A percentile compares a stretch with the other conserved stretches of the same genome.
These are phyloP conservation scores for Xerophyta viscosa DNA, from an alignment of 106 monocot genomes.

Conservation along the genomic window DNA sequence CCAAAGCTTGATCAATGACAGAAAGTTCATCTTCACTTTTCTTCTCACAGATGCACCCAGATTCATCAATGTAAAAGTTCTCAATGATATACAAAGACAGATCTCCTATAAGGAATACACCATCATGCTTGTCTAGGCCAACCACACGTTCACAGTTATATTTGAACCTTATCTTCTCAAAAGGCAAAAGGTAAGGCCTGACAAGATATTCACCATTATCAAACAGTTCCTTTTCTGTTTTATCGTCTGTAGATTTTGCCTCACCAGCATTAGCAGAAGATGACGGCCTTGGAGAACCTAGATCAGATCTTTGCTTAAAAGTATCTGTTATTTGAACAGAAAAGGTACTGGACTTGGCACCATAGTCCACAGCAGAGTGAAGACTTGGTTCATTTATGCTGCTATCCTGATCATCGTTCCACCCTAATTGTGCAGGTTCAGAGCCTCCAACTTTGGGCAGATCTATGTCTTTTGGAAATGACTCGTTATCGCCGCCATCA, in stretches of 20 bases:
- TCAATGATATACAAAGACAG: slow-evolving; percentile 89
- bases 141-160: slow-evolving; percentile 99
- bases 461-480: slow-evolving; percentile 40
- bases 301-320: slow-evolving; percentile 52
- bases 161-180: slow-evolving; percentile 77
- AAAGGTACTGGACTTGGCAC: slow-evolving; percentile 50
- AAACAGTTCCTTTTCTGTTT: slow-evolving; percentile 67
- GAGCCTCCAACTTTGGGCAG: slow-evolving; percentile 45
- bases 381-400: slow-evolving; percentile 81
- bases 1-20: slow-evolving; percentile 95
- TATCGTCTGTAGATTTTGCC: slow-evolving; percentile 44
- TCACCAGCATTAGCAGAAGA: slow-evolving; percentile 46
- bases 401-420: slow-evolving; percentile 80
- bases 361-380: slow-evolving; percentile 74
- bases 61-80: slow-evolving; percentile 94
- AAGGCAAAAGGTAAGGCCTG: slow-evolving; percentile 88
- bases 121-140: slow-evolving; percentile 97
- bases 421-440: slow-evolving; percentile 34
- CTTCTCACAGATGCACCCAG: slow-evolving; percentile 92
- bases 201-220: slow-evolving; percentile 99
- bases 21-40: slow-evolving; percentile 79
- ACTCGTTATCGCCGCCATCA: slow-evolving; percentile 42
- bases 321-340: slow-evolving; percentile 76
- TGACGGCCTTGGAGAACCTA: slow-evolving; percentile 65
- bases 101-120: slow-evolving; percentile 95